Base-by-base conservation (phyloP, 306 rosid species). In the Vicia faba region DNA sequence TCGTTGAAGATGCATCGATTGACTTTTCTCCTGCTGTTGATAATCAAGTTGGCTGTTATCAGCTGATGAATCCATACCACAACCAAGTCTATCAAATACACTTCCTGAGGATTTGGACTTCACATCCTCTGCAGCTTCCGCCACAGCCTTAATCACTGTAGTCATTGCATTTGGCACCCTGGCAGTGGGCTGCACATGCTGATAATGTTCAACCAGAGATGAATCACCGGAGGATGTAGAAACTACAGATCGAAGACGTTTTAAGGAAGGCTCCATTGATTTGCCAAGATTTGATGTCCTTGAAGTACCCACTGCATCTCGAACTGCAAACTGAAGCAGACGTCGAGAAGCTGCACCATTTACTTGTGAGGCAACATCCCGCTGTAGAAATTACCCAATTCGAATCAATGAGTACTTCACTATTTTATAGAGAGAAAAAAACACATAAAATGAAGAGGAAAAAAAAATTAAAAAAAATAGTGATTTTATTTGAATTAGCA, bases 221-320 rank as follows among this genome's bases (percentile, higher is more conserved):
- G 89, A 77, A 64, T 82, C 91, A 49, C 71, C 82, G 23, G 78
- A 49, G 44, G 89, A 66, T n/a, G 85, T 81, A 57, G 98, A 87
- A 72, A 92, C 95, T 44, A 89, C 95, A 26, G 98, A 92, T 62
- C 95, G 95, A 51, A 92, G 96, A 54, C 98, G 98, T 80, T 92
- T 92, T 57, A 84, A 50, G 10, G 81, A 74, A 38, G 96, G 89
- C 76, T 86, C 95, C 73, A 65, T 69, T 39, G 69, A 36, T 0
- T 35, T 69, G 26, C 74, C 78, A 45, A 38, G 49, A 75, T 19
- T 85, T 54, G 88, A 53, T 50, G 87, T 75, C 76, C 83, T 82
- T 5, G 84, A 76, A 57, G 92, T 85, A 31, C 85, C 89, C 66
- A 89, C 86, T 7, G 96, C 96, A 81, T 89, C 98, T 44, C 98